These are phyloP conservation scores for Tetrahymena thermophila DNA, from an alignment of 73 alveolate species.

Conservation along the genomic window DNA sequence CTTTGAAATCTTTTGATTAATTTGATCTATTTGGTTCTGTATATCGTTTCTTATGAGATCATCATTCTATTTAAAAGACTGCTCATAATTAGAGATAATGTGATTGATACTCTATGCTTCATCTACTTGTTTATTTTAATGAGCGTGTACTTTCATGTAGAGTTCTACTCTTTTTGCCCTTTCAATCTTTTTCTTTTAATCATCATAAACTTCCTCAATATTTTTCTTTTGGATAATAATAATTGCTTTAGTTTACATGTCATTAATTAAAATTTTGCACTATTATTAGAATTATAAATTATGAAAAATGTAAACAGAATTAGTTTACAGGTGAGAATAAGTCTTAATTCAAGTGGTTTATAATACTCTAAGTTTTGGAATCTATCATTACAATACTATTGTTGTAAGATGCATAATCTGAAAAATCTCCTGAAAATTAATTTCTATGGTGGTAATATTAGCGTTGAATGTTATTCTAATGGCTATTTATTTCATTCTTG, in stretches of 20 bases:
- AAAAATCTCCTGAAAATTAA: background rate
- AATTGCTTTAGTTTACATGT: background rate
- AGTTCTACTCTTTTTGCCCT: background rate
- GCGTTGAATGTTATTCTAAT: background rate
- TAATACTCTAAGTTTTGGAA: background rate
- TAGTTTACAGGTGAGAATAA: background rate
- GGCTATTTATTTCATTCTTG: background rate
- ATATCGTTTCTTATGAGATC: background rate
- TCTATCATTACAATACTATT: background rate
- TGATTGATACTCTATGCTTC: background rate
- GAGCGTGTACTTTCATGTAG: background rate
- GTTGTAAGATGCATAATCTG: background rate
- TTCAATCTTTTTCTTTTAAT: background rate
- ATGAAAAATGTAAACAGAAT: background rate
- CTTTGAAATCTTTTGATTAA: background rate
- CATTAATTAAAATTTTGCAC: background rate
- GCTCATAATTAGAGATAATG: background rate
- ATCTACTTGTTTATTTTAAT: background rate
- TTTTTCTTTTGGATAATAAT: background rate
- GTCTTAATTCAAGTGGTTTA: background rate
- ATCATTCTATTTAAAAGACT: background rate
- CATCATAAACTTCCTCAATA: background rate
- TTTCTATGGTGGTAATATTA: background rate
- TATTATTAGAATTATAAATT: background rate
- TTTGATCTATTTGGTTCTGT: background rate